phyloP scores from a whole-genome alignment of 192 early-diverging fungal genomes.

The Chytriomyces sp. region DNA sequence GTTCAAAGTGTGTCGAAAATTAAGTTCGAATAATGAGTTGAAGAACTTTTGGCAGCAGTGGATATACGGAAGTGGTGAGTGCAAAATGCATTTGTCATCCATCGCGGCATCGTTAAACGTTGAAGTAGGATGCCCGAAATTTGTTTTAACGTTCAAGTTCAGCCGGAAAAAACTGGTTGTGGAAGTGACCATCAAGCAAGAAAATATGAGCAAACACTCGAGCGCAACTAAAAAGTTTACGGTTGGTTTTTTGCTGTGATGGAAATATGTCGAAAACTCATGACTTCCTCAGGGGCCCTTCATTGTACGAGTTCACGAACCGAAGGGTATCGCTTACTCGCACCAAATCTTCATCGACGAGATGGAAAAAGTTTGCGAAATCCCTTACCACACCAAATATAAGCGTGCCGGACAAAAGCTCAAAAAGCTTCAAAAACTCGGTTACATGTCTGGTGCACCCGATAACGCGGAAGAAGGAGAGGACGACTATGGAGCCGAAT shows the following conservation, averaged over 20 bases:
- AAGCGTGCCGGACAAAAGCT: constrained; percentile 78
- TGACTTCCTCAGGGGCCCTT: constrained; percentile 53
- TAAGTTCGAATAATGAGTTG: constrained; percentile 80
- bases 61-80: constrained; percentile 30
- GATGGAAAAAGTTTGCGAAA: constrained; percentile 75
- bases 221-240: constrained; percentile 57
- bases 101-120: background rate
- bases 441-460: constrained; percentile 48
- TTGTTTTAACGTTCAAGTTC: constrained; percentile 80
- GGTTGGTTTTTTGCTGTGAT: constrained; percentile 39
- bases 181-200: constrained; percentile 71
- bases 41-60: constrained; percentile 90
- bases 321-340: constrained; percentile 59
- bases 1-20: constrained; percentile 80
- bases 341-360: constrained; percentile 76
- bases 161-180: constrained; percentile 97
- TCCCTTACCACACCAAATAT: constrained; percentile 97
- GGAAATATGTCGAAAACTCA: background rate
- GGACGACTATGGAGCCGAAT: constrained; percentile 21
- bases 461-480: constrained; percentile 39
- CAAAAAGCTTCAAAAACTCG: constrained; percentile 57
- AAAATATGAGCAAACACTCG: constrained; percentile 49
- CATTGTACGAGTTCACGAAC: constrained; percentile 63
- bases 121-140: constrained; percentile 72
- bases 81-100: background rate